Base-by-base conservation (phyloP, 305 asterid species). In the Andrographis paniculata region DNA sequence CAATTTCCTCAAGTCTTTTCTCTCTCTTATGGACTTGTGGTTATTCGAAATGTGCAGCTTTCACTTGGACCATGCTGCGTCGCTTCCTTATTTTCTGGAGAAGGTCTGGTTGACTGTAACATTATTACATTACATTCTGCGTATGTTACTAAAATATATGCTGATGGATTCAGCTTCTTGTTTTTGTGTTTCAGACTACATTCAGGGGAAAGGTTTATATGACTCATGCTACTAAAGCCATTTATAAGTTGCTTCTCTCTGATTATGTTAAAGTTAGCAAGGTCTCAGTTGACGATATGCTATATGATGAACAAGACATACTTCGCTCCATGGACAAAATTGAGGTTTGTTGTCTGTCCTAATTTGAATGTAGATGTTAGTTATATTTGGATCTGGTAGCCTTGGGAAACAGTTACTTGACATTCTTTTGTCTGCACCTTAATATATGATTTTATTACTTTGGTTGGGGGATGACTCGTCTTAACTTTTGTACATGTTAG, bases 31-130 rank as follows among this genome's bases (percentile, higher is more conserved):
- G 19, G 43, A 20, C 59, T 42, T 49, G 36, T 57, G 62, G 40
- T 20, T 46, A 21, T 51, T 61, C 44, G 54, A 31, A 39, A 14
- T 36, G 31, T 63, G 73, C 84, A 91, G 99, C 75, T 91, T 86
- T 80, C 99, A 91, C 83, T 79, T 91, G 86, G 99, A 91, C 72
- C 99, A 91, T 77, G 95, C 99, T 58, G 99, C 99, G 59, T 91
- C 96, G 24, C 96, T 91, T 68, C 99, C 99, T 37, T 91, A 86
- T 76, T 91, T 91, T 52, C 73, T 91, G 56, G 94, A 91, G 73
- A 83, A 86, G 96, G 96, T 91, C 54, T 53, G 69, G 50, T 63
- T 43, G 43, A 52, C 53, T 52, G 55, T 38, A 60, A 60, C 59
- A 50, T 56, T 52, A 57, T 38, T 60, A 60, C 59, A 50, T 63